These are phyloP conservation scores for Suillus ampliporus DNA, from an alignment of 768 basidiomycete genomes.

Conservation along the genomic window DNA sequence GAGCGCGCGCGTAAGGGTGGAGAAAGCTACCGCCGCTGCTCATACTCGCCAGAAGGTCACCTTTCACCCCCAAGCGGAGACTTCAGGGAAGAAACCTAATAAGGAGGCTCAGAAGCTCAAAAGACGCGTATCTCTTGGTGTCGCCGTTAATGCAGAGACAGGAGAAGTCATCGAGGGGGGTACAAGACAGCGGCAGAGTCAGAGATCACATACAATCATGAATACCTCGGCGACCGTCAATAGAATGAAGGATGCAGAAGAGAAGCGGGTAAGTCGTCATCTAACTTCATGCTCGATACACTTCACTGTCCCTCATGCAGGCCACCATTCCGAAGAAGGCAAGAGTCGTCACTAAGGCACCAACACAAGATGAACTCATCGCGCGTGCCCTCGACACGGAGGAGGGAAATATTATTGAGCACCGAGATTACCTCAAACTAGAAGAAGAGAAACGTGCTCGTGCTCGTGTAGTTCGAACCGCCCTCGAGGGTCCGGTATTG, in stretches of 20 bases:
- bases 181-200: slow-evolving; percentile 57
- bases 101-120: slow-evolving; percentile 34
- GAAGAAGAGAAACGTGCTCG: slow-evolving; percentile 86
- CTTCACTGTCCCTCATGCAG: slow-evolving; percentile 35
- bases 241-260: slow-evolving; percentile 66
- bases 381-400: slow-evolving; percentile 85
- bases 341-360: slow-evolving; percentile 54
- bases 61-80: slow-evolving; percentile 60
- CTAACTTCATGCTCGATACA: background rate
- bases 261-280: slow-evolving; percentile 53
- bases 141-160: slow-evolving; percentile 62
- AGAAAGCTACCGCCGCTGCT: slow-evolving; percentile 68
- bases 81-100: slow-evolving; percentile 35
- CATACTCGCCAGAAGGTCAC: slow-evolving; percentile 70
- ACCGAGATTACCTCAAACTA: slow-evolving; percentile 75
- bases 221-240: slow-evolving; percentile 71
- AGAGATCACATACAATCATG: slow-evolving; percentile 70
- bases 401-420: slow-evolving; percentile 81
- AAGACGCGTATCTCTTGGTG: slow-evolving; percentile 60
- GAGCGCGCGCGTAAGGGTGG: slow-evolving; percentile 61
- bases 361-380: slow-evolving; percentile 84
- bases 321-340: slow-evolving; percentile 65
- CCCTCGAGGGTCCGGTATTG: slow-evolving; percentile 68
- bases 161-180: slow-evolving; percentile 55
- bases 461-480: slow-evolving; percentile 59